A percentile compares a stretch with the other conserved stretches of the same genome.
phyloP scores from a whole-genome alignment of 1,139 yeast species.

The Pichia sp. region DNA sequence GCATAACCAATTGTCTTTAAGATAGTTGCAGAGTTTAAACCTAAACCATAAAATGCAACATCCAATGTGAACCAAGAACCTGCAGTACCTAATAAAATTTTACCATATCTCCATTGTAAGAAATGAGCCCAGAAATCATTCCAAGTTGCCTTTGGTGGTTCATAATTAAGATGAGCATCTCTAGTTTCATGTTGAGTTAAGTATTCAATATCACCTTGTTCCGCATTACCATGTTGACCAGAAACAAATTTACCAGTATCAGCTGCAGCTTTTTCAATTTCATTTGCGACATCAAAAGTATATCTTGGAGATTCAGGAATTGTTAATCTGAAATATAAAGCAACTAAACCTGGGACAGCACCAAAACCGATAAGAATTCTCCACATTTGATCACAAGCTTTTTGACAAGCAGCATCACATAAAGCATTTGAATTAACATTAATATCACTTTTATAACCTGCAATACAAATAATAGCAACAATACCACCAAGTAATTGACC shows the following conservation, averaged over 20 bases:
- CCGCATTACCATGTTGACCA: conserved; percentile 43
- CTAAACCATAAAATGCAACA: conserved; percentile 89
- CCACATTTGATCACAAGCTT: conserved; percentile 91
- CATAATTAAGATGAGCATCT: conserved; percentile 30
- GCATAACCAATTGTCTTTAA: conserved; percentile 84
- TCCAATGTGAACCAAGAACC: conserved; percentile 96
- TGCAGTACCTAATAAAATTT: conserved; percentile 86
- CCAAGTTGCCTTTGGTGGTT: conserved; percentile 55
- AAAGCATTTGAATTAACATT: conserved; percentile 44
- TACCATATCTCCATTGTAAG: conserved; percentile 82
- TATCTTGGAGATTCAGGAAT: conserved; percentile 94
- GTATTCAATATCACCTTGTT: conserved; percentile 28
- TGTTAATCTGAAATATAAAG: conserved; percentile 83
- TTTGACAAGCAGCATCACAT: conserved; percentile 55
- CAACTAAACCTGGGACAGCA: conserved; percentile 78
- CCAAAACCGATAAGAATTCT: conserved; percentile 84
- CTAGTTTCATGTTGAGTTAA: conserved; percentile 33
- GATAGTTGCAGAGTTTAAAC: conserved; percentile 71
- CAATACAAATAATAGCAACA: conserved; percentile 65
- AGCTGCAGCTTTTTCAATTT: conserved; percentile 60
- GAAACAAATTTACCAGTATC: conserved; percentile 44
- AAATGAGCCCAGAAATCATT: conserved; percentile 65
- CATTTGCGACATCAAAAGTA: conserved; percentile 63
- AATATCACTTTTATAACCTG: conserved; percentile 61
- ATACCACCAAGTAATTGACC: conserved; percentile 87